A percentile compares a stretch with the other conserved stretches of the same genome.
These are phyloP conservation scores for Dichotomocladium elegans DNA, from an alignment of 371 early-diverging fungal genomes.

Conservation along the genomic window DNA sequence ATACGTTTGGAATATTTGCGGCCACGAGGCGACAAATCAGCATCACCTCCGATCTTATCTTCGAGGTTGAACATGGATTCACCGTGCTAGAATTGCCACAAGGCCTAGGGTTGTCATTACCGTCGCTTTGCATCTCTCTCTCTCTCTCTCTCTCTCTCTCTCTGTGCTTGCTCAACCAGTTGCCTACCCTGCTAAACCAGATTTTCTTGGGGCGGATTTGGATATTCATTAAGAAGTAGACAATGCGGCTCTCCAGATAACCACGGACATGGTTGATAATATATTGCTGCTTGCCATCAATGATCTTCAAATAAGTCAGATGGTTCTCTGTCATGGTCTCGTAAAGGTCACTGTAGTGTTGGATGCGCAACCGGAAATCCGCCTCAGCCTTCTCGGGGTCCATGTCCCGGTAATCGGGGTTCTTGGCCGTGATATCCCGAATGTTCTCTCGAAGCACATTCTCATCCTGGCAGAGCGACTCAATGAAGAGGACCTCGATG, in stretches of 20 bases:
- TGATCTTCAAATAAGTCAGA: constrained; percentile 85
- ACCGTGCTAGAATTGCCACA: constrained; percentile 54
- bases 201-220: constrained; percentile 90
- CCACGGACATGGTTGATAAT: constrained; percentile 52
- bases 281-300: constrained; percentile 57
- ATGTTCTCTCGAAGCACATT: constrained; percentile 84
- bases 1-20: constrained; percentile 75
- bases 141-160: no score
- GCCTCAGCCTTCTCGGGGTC: constrained; percentile 75
- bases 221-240: constrained; percentile 97
- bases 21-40: constrained; percentile 84
- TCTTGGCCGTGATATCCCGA: constrained; percentile 85
- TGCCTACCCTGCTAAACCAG: constrained; percentile 75
- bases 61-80: constrained; percentile 85
- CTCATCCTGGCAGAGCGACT: constrained; percentile 89
- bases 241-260: constrained; percentile 91
- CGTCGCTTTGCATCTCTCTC: background rate
- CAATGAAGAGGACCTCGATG: constrained; percentile 92
- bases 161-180: no score
- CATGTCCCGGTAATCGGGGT: constrained; percentile 87
- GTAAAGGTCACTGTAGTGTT: constrained; percentile 86
- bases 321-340: constrained; percentile 70
- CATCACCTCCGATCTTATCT: constrained; percentile 95
- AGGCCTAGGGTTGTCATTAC: background rate
- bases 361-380: constrained; percentile 87